Evolutionary conservation across 345 rosid species (phyloP).

Genomic region (Ceriops decandra): DNA sequence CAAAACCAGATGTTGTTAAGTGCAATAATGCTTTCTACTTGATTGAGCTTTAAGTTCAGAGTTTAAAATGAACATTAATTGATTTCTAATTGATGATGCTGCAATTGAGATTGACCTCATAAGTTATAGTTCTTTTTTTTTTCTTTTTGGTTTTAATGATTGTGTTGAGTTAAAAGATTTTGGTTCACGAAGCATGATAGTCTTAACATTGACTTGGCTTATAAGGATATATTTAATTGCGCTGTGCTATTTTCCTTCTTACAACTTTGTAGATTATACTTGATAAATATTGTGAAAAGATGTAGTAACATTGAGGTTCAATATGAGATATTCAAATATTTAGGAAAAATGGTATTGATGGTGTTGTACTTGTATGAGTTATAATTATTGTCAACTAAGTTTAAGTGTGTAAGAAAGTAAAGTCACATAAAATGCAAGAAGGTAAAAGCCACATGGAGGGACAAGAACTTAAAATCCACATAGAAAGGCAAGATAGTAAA

Average conservation of each 20-base stretch:
- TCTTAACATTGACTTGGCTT: conserved; percentile 21
- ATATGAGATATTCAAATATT: conserved; percentile 68
- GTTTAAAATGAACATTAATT: conserved; percentile 69
- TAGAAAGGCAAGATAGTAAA: too few species aligned
- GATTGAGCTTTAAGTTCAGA: conserved; percentile 58
- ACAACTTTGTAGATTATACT: conserved; percentile 93
- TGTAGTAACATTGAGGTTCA: conserved; percentile 66
- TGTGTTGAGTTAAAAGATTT: conserved; percentile 4
- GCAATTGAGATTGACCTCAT: conserved; percentile 85
- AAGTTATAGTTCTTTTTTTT: conserved; percentile 37
- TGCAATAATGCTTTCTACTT: conserved; percentile 81
- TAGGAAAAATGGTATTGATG: conserved; percentile 49
- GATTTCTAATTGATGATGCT: conserved; percentile 85
- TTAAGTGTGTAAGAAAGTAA: too few species aligned
- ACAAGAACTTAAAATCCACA: too few species aligned
- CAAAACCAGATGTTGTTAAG: conserved; percentile 77
- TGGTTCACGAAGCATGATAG: background rate
- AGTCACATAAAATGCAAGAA: too few species aligned
- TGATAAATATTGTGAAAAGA: conserved; percentile 70
- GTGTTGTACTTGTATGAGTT: too few species aligned
- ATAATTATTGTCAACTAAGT: too few species aligned
- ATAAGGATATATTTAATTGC: conserved; percentile 78
- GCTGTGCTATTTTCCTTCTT: conserved; percentile 79
- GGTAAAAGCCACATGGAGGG: too few species aligned
- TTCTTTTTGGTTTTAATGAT: conserved; percentile 9